Evolutionary conservation across 1,284 basidiomycete species (phyloP), one percentile per base, ranked within the genome.

Genomic region (Trichosporon asahii): DNA sequence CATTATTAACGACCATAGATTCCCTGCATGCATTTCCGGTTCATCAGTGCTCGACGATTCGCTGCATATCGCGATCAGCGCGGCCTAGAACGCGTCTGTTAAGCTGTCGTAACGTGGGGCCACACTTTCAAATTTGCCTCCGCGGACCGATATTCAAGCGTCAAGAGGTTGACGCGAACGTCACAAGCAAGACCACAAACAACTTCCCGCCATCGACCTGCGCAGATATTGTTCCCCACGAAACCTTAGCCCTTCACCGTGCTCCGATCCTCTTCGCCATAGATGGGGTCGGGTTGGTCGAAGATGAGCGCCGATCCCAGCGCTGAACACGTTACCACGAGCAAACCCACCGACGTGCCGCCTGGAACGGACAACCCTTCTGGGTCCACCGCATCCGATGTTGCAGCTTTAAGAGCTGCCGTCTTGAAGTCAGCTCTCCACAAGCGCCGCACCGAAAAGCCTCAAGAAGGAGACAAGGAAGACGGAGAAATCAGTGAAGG

Each of bases 281-380:
- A 35, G 12, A 72, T 72, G 71, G 71, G 71, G 70, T 70, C 69
- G 71, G 71, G 44, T 18, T 6, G 49, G 5, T 72, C 71, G 4
- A 72, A 40, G 21, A 70, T 70, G 71, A 70, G 71, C 63, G 67
- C 71, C 67, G 71, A 70, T 72, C 71, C 69, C 71, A 61, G 66
- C 66, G 68, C 71, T 66, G 27, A 9, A 18, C 37, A 65, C 18
- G 29, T 44, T 15, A 25, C 15, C 18, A 8, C 21, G 27, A 29
- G 18, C 53, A 7, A 27, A 14, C 60, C 37, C 6, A 4, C n/a
- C 11, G 49, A 15, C 35, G 35, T 8, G 63, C 27, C 27, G 11
- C 18, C n/a, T 9, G 44, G 23, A 40, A 21, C n/a, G 23, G 33
- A 44, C 3, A 40, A 25, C 5, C 44, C 68, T 33, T 23, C 27